Conservation (phyloP, 108 stramenopile genomes). For the Cyclotella atomus region DNA sequence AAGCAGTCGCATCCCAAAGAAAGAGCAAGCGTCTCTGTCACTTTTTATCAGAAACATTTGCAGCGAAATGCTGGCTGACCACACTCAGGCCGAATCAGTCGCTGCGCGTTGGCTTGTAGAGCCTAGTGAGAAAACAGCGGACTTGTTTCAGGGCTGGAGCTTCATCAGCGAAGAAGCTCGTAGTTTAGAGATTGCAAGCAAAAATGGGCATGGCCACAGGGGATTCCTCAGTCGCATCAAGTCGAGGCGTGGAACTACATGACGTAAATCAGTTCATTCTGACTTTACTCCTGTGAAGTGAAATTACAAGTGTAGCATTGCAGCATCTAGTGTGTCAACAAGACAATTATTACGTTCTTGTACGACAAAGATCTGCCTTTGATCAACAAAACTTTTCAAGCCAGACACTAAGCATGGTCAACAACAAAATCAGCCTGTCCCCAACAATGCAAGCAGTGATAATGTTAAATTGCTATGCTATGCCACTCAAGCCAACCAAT, state of each 20-base stretch:
- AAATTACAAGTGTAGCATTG: too few species aligned
- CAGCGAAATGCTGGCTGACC: slow-evolving; percentile 1
- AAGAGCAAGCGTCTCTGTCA: not conserved
- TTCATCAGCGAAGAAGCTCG: slow-evolving; percentile 10
- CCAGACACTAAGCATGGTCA: too few species aligned
- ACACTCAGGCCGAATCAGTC: slow-evolving; percentile 12
- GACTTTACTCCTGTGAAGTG: too few species aligned
- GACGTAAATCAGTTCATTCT: too few species aligned
- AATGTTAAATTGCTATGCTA: too few species aligned
- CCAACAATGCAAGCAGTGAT: too few species aligned
- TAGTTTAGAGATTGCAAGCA: not conserved
- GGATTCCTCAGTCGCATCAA: not conserved
- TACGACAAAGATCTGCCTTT: too few species aligned
- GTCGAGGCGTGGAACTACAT: slow-evolving; percentile 4
- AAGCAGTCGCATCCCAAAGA: not conserved
- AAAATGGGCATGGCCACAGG: not conserved
- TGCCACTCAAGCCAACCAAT: too few species aligned
- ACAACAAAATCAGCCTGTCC: too few species aligned
- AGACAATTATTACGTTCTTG: too few species aligned
- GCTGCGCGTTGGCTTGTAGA: slow-evolving; percentile 10
- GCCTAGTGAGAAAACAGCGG: slow-evolving; percentile 4
- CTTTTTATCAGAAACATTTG: slow-evolving; percentile 23
- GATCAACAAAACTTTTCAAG: too few species aligned
- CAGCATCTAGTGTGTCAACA: too few species aligned
- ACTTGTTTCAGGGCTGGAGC: slow-evolving; percentile 24